Conservation (phyloP, 345 rosid species). For the Eucalyptus curtisii region DNA sequence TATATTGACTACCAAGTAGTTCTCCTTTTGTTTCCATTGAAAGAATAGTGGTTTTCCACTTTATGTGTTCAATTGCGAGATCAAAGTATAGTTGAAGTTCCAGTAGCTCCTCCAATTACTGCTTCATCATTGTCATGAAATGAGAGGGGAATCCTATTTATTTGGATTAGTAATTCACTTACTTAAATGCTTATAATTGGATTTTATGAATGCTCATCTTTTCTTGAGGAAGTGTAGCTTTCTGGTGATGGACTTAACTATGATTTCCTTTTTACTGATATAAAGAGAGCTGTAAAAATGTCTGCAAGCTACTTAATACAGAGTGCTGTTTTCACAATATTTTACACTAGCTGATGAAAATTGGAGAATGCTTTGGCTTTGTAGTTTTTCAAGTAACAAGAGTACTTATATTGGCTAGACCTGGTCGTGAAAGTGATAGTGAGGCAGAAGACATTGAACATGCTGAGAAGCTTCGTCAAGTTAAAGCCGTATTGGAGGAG, state of each 20-base stretch:
- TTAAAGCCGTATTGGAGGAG: constrained; percentile 99
- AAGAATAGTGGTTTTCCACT: not conserved
- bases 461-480: constrained; percentile 99
- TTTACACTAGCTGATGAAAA: not conserved
- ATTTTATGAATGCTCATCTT: not conserved
- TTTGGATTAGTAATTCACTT: not conserved
- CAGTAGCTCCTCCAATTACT: not conserved
- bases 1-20: not conserved
- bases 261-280: not conserved
- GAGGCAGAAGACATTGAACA: constrained; percentile 99
- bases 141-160: not conserved
- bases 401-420: constrained; percentile 26
- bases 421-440: constrained; percentile 92
- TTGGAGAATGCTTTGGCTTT: not conserved
- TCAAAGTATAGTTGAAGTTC: not conserved
- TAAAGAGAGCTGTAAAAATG: not conserved
- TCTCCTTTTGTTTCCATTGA: not conserved
- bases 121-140: not conserved
- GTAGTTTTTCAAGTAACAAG: not conserved
- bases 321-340: not conserved
- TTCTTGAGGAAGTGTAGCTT: not conserved
- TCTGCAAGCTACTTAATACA: not conserved
- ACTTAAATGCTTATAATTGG: not conserved
- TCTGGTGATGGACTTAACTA: not conserved
- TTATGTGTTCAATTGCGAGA: not conserved